These are phyloP conservation scores for Parsonsia alboflavescens DNA, from an alignment of 257 asterid genomes.

Conservation along the genomic window DNA sequence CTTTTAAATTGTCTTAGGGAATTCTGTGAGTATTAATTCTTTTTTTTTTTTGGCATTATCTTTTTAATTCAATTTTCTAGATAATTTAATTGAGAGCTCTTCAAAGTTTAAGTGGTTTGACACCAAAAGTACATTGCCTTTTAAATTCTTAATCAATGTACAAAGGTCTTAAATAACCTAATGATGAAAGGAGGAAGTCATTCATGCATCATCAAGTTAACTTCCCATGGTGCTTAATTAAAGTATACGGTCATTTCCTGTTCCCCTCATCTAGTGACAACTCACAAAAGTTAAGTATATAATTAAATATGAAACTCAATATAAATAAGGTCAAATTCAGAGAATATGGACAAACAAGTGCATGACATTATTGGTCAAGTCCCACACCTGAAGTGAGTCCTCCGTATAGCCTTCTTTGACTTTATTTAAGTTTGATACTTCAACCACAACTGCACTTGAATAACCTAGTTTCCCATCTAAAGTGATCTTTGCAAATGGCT, in stretches of 20 bases:
- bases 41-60: no score
- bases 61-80: neutral
- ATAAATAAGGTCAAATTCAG: neutral
- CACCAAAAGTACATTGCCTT: neutral
- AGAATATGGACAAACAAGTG: neutral
- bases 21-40: neutral
- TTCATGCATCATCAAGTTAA: neutral
- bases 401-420: slow-evolving; percentile 97
- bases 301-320: neutral
- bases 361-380: neutral
- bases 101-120: neutral
- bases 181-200: no score
- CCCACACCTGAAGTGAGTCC: slow-evolving; percentile 83
- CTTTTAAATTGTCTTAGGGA: neutral
- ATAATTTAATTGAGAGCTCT: neutral
- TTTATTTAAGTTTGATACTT: slow-evolving; percentile 95
- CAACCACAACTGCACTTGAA: slow-evolving; percentile 89
- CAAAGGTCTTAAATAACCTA: neutral
- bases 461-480: slow-evolving; percentile 85
- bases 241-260: neutral
- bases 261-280: neutral
- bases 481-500: slow-evolving; percentile 71
- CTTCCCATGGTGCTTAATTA: neutral
- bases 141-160: neutral
- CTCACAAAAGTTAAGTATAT: neutral